A percentile compares a stretch with the other conserved stretches of the same genome.
Evolutionary conservation across 192 early-diverging fungal genomes (phyloP).

Genomic region (Backusella luteola): DNA sequence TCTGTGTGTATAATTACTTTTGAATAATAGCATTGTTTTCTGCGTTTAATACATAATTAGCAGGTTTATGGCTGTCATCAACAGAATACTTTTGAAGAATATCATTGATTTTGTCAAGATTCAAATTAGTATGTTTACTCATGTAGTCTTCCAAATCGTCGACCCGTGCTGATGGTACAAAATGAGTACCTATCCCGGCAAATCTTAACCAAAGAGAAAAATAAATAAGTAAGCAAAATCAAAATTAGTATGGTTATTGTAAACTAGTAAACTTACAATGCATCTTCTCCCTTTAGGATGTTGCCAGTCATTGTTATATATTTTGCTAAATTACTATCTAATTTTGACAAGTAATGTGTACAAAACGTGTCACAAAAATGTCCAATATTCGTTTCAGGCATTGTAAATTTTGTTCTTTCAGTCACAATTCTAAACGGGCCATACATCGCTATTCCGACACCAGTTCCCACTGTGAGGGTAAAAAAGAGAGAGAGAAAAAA

Average conservation of each 20-base stretch:
- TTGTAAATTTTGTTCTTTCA: too few species aligned
- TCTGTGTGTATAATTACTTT: not conserved
- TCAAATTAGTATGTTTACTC: slow-evolving; percentile 65
- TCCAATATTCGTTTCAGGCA: slow-evolving; percentile 72
- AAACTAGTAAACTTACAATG: slow-evolving; percentile 56
- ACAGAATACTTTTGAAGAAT: slow-evolving; percentile 84
- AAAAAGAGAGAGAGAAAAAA: too few species aligned
- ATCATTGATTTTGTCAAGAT: slow-evolving; percentile 78
- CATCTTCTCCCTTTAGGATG: slow-evolving; percentile 75
- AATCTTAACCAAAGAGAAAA: slow-evolving; percentile 38
- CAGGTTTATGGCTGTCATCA: not conserved
- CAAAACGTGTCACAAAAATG: slow-evolving; percentile 95
- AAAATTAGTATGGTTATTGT: not conserved
- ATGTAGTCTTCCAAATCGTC: slow-evolving; percentile 75
- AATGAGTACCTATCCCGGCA: slow-evolving; percentile 96
- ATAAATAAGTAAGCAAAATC: not conserved
- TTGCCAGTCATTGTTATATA: slow-evolving; percentile 89
- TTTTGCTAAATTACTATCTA: slow-evolving; percentile 92
- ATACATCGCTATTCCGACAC: too few species aligned
- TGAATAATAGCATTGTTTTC: not conserved
- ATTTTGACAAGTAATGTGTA: slow-evolving; percentile 86
- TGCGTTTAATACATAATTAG: not conserved
- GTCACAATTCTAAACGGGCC: too few species aligned
- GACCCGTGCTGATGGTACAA: slow-evolving; percentile 82
- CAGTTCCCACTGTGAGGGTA: too few species aligned